Conservation (phyloP, 2,329 filamentous ascomycete species). For the Colletotrichum graminicola region DNA sequence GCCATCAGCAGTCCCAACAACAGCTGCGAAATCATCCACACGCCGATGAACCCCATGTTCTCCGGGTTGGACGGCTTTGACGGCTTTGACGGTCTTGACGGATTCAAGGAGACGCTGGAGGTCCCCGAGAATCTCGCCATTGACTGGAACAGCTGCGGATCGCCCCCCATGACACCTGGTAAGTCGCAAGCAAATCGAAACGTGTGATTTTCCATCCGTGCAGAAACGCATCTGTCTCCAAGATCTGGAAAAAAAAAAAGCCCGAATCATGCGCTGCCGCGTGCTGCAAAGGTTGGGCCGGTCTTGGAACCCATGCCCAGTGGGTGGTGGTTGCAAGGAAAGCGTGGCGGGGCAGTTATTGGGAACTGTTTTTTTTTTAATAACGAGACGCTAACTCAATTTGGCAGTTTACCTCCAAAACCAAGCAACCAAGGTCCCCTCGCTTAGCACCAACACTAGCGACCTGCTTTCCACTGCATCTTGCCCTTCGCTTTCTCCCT, state of each 20-base stretch:
- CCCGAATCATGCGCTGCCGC: conserved; percentile 9
- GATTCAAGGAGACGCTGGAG: conserved; percentile 78
- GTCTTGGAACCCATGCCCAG: conserved; percentile 8
- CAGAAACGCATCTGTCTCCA: background rate
- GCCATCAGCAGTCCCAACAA: conserved; percentile 84
- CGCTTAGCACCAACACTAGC: conserved; percentile 72
- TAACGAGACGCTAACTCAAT: conserved; percentile 52
- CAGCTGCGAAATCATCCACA: conserved; percentile 80
- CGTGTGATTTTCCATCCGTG: conserved; percentile 12
- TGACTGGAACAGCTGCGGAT: conserved; percentile 82
- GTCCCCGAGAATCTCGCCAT: conserved; percentile 80
- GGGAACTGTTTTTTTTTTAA: conserved; percentile 16
- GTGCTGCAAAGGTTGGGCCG: conserved; percentile 8
- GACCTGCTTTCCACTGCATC: conserved; percentile 81
- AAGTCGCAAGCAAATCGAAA: conserved; percentile 60
- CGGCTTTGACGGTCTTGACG: conserved; percentile 65
- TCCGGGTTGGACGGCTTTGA: conserved; percentile 78
- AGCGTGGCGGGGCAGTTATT: conserved; percentile 32
- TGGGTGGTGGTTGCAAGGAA: conserved; percentile 8
- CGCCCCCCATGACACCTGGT: conserved; percentile 93
- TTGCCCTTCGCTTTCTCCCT: conserved; percentile 89
- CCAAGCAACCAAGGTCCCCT: conserved; percentile 63
- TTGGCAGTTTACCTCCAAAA: conserved; percentile 63
- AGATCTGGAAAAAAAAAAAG: background rate
- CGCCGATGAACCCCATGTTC: conserved; percentile 85